Percentiles rank a stretch among this genome's conserved stretches.
Evolutionary conservation across 441 rosid genomes (phyloP).

Genomic region (Macaranga tanarius): DNA sequence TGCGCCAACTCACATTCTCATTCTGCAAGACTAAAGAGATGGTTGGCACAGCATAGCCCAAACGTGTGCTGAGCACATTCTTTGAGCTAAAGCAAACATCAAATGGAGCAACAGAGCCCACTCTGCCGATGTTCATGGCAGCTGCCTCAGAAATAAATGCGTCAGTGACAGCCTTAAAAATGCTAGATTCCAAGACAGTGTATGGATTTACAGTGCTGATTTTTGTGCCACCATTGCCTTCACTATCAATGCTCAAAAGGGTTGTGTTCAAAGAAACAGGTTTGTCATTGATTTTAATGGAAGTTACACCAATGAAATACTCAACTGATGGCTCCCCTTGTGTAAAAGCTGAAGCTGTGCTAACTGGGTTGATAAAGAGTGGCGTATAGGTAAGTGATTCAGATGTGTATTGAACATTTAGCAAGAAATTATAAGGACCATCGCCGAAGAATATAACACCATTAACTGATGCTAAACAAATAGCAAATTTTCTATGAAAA

Average conservation of each 20-base stretch:
- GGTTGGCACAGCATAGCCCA: constrained; percentile 63
- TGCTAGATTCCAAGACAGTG: constrained; percentile 58
- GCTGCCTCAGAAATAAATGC: constrained; percentile 39
- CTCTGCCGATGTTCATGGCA: constrained; percentile 45
- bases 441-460: constrained; percentile 61
- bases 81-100: constrained; percentile 51
- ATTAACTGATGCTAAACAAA: constrained; percentile 41
- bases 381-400: constrained; percentile 45
- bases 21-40: constrained; percentile 56
- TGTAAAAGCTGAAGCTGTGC: constrained; percentile 47
- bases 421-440: constrained; percentile 59
- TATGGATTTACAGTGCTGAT: constrained; percentile 73
- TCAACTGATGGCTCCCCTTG: constrained; percentile 59
- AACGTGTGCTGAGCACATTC: constrained; percentile 42
- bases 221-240: constrained; percentile 69
- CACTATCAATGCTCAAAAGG: constrained; percentile 38
- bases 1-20: constrained; percentile 49
- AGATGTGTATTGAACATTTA: constrained; percentile 38
- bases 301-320: constrained; percentile 56
- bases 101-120: constrained; percentile 48
- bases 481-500: constrained; percentile 49
- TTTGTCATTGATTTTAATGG: constrained; percentile 36
- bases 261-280: constrained; percentile 42
- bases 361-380: constrained; percentile 60
- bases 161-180: constrained; percentile 42